Percentiles rank a stretch among this genome's conserved stretches.
phyloP scores from a whole-genome alignment of 345 rosid genomes.

The Pugionium dolabratum region DNA sequence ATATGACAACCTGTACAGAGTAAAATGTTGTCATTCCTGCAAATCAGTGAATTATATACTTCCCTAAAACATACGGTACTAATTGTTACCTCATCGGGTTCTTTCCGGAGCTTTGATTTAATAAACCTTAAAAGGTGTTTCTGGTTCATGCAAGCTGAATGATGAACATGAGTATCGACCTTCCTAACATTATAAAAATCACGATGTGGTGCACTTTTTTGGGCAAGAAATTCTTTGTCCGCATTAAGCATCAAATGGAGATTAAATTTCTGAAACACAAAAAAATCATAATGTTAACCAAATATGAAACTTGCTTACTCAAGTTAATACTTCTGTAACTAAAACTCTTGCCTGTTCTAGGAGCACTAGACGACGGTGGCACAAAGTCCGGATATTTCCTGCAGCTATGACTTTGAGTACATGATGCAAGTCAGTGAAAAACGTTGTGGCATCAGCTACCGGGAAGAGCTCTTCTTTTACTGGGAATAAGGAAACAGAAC shows the following conservation, averaged over 20 bases:
- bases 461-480: constrained; percentile 84
- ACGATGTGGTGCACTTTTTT: constrained; percentile 99
- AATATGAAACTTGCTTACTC: constrained; percentile 14
- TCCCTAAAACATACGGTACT: constrained; percentile 9
- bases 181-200: constrained; percentile 98
- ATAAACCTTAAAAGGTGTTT: constrained; percentile 97
- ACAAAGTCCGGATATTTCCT: constrained; percentile 92
- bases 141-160: constrained; percentile 99
- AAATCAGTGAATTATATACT: not conserved
- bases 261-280: constrained; percentile 78
- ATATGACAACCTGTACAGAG: constrained; percentile 84
- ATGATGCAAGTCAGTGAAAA: constrained; percentile 89
- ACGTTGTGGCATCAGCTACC: constrained; percentile 85
- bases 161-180: constrained; percentile 99
- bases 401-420: constrained; percentile 84
- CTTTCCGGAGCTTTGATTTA: constrained; percentile 94
- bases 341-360: constrained; percentile 73
- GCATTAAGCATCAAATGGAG: constrained; percentile 99
- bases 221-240: constrained; percentile 94
- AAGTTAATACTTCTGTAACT: not conserved
- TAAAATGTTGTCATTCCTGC: constrained; percentile 17
- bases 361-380: constrained; percentile 89
- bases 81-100: constrained; percentile 87
- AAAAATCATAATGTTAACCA: constrained; percentile 22
- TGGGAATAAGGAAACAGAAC: constrained; percentile 35